Evolutionary conservation across 1,139 yeast species (phyloP).

Genomic region (Kodamaea sp.): DNA sequence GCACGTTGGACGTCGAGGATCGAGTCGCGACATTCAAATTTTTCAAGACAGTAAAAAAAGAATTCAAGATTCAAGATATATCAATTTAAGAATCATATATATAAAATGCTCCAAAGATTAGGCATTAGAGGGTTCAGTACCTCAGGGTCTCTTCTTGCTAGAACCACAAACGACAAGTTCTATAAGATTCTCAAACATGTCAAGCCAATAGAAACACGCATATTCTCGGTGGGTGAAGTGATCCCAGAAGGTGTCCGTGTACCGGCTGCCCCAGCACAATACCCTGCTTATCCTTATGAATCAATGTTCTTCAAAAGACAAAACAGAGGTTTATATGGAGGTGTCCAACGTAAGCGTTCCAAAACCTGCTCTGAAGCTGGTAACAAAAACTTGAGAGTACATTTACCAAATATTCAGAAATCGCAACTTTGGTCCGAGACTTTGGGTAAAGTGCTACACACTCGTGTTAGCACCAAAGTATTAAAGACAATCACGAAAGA

Average conservation of each 20-base stretch:
- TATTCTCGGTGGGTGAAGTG: conserved; percentile 36
- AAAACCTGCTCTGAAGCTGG: conserved; percentile 72
- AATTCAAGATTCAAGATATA: no score
- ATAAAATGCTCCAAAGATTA: not conserved
- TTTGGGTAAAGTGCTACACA: conserved; percentile 49
- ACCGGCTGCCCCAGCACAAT: conserved; percentile 45
- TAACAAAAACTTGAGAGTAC: conserved; percentile 71
- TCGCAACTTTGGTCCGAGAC: conserved; percentile 83
- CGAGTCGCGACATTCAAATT: no score
- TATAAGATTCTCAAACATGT: conserved; percentile 40
- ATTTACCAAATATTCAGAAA: conserved; percentile 77
- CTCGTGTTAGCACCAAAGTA: conserved; percentile 76
- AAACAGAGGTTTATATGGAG: conserved; percentile 87
- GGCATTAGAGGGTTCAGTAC: conserved; percentile 7
- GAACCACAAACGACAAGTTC: conserved; percentile 23
- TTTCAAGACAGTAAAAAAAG: no score
- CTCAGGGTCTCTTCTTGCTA: conserved; percentile 5
- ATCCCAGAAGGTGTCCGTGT: conserved; percentile 32
- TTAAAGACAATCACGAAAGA: conserved; percentile 83
- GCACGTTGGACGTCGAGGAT: no score
- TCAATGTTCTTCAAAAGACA: conserved; percentile 76
- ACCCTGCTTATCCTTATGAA: conserved; percentile 82
- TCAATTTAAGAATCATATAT: not conserved
- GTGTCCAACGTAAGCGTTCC: conserved; percentile 75
- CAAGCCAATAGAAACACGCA: conserved; percentile 34